Evolutionary conservation across 306 rosid species (phyloP).

Genomic region (Hippophae gyantsensis): DNA sequence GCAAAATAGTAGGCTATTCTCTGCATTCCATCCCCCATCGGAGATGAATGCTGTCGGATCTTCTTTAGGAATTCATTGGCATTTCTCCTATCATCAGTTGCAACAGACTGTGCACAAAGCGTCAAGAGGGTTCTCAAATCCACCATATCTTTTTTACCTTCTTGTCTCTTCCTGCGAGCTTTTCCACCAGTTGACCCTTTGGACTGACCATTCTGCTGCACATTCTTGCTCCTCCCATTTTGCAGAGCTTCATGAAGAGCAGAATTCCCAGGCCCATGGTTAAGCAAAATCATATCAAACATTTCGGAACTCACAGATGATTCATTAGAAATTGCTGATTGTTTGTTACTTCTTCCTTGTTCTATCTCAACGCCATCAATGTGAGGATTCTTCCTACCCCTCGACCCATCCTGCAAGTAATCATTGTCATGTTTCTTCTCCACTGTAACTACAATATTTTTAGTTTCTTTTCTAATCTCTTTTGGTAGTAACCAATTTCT

Average conservation of each 20-base stretch:
- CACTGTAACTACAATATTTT: conserved; percentile 13
- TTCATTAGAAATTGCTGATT: conserved; percentile 27
- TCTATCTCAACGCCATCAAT: conserved; percentile 35
- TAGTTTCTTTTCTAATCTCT: conserved; percentile 12
- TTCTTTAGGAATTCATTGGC: conserved; percentile 56
- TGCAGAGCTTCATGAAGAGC: conserved; percentile 8
- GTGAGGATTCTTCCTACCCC: conserved; percentile 40
- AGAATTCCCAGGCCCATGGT: conserved; percentile 5
- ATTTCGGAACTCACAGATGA: conserved; percentile 40
- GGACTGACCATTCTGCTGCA: conserved; percentile 24
- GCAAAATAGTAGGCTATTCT: conserved; percentile 66
- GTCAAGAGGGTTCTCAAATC: conserved; percentile 52
- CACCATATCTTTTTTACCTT: conserved; percentile 37
- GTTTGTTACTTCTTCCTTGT: conserved; percentile 53
- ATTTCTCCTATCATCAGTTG: conserved; percentile 44
- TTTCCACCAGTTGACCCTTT: conserved; percentile 21
- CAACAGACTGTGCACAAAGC: conserved; percentile 61
- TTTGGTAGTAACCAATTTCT: conserved; percentile 8
- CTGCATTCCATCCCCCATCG: conserved; percentile 48
- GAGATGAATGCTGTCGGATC: conserved; percentile 62
- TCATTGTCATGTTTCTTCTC: conserved; percentile 30
- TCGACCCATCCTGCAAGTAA: conserved; percentile 13
- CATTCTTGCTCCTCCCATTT: conserved; percentile 13
- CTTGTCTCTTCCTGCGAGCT: conserved; percentile 33
- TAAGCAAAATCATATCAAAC: conserved; percentile 42